phyloP scores from a whole-genome alignment of 345 rosid genomes.

The Streptanthus diversifolius region DNA sequence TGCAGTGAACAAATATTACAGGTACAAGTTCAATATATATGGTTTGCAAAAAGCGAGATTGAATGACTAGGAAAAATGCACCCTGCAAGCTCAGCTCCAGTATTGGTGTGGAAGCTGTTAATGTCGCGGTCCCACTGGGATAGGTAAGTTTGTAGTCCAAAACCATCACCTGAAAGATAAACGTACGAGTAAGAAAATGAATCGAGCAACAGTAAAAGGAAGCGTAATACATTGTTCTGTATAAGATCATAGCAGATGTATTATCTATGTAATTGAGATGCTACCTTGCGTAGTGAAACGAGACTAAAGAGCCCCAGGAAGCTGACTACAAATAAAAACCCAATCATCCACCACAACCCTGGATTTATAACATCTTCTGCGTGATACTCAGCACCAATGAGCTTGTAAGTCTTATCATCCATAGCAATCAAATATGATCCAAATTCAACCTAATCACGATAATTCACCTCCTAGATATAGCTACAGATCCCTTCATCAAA shows the following conservation, averaged over 20 bases:
- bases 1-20: conserved; percentile 34
- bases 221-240: neutral
- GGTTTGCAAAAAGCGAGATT: neutral
- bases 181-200: neutral
- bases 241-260: neutral
- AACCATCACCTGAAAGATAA: conserved; percentile 65
- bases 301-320: conserved; percentile 89
- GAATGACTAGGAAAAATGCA: conserved; percentile 25
- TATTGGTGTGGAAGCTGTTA: conserved; percentile 82
- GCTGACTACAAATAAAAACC: conserved; percentile 80
- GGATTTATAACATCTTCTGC: conserved; percentile 69
- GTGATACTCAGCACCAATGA: conserved; percentile 78
- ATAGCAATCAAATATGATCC: conserved; percentile 85
- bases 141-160: conserved; percentile 89
- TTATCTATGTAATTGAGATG: neutral
- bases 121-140: conserved; percentile 96
- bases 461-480: too few relatives aligned
- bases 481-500: too few relatives aligned
- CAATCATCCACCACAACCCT: conserved; percentile 87
- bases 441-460: too few relatives aligned
- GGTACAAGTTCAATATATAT: neutral
- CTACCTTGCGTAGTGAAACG: conserved; percentile 85
- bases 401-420: conserved; percentile 79
- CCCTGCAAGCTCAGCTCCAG: conserved; percentile 96
- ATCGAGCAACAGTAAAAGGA: neutral